phyloP scores from a whole-genome alignment of 495 filamentous ascomycete species.

The Parachaetomium inaequale region DNA sequence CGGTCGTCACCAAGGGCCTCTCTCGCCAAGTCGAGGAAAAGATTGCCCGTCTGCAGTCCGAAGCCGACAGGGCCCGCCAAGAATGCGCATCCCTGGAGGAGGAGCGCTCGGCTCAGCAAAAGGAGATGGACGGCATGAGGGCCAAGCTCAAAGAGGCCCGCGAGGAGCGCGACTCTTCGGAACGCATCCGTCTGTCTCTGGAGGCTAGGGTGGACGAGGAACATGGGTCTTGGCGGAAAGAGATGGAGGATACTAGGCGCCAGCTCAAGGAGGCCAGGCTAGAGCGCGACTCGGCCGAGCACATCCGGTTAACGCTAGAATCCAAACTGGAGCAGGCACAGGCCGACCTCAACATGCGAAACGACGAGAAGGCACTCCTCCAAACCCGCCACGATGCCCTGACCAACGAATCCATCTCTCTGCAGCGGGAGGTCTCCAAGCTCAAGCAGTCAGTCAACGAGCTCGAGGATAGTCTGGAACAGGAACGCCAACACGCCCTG shows the following conservation, averaged over 20 bases:
- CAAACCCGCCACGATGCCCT: conserved; percentile 66
- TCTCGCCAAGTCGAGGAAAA: conserved; percentile 73
- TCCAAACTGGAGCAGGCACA: conserved; percentile 56
- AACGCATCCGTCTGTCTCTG: conserved; percentile 42
- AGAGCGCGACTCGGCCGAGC: conserved; percentile 61
- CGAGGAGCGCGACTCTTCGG: conserved; percentile 39
- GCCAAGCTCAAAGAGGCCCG: conserved; percentile 39
- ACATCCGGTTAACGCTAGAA: conserved; percentile 60
- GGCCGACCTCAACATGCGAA: conserved; percentile 47
- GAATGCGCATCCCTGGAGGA: conserved; percentile 52
- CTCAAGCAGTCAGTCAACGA: conserved; percentile 54
- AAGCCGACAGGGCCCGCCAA: conserved; percentile 58
- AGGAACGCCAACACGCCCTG: conserved; percentile 57
- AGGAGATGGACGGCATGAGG: conserved; percentile 48
- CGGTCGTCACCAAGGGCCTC: conserved; percentile 69
- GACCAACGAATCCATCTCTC: conserved; percentile 60
- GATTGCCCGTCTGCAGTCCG: conserved; percentile 58
- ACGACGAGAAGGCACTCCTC: conserved; percentile 68
- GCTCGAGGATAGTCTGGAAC: conserved; percentile 55
- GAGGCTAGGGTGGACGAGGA: conserved; percentile 53
- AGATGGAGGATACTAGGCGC: conserved; percentile 50
- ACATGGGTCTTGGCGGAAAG: conserved; percentile 34
- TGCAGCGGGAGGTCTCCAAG: conserved; percentile 62
- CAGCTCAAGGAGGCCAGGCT: conserved; percentile 56
- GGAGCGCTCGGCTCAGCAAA: conserved; percentile 35